Conservation (phyloP, 192 early-diverging fungal genomes). For the Kappamyces sp. region DNA sequence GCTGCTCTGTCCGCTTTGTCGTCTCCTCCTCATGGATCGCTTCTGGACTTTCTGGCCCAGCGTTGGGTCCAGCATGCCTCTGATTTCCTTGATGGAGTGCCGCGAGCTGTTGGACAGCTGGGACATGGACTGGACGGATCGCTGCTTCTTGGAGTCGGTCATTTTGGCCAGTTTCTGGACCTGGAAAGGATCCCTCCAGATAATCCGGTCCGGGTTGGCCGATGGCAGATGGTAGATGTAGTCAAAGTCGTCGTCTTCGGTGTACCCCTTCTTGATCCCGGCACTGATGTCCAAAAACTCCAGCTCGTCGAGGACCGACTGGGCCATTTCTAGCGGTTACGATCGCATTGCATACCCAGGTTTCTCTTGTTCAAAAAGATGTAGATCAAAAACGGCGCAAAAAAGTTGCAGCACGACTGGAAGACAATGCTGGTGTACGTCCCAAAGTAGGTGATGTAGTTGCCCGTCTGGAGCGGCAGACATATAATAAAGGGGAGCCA, state of each 20-base stretch:
- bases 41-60: background rate
- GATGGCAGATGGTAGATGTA: slow-evolving; percentile 47
- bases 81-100: slow-evolving; percentile 13
- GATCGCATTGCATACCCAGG: slow-evolving; percentile 21
- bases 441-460: slow-evolving; percentile 44
- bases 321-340: slow-evolving; percentile 29
- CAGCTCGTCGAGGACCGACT: slow-evolving; percentile 47
- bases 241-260: slow-evolving; percentile 46
- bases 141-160: background rate
- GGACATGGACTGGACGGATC: background rate
- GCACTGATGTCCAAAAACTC: slow-evolving; percentile 42
- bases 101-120: slow-evolving; percentile 1
- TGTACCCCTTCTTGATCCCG: slow-evolving; percentile 28
- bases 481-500: slow-evolving; percentile 56
- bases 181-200: slow-evolving; percentile 7
- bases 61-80: slow-evolving; percentile 7
- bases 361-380: slow-evolving; percentile 48
- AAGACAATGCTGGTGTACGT: slow-evolving; percentile 62
- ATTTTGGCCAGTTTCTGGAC: background rate
- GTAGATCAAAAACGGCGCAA: slow-evolving; percentile 61
- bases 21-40: slow-evolving; percentile 1
- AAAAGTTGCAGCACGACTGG: slow-evolving; percentile 62
- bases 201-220: slow-evolving; percentile 21
- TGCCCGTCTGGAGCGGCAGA: slow-evolving; percentile 63
- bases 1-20: background rate